phyloP scores from a whole-genome alignment of 768 basidiomycete genomes.

The Rhizopogon sp. region DNA sequence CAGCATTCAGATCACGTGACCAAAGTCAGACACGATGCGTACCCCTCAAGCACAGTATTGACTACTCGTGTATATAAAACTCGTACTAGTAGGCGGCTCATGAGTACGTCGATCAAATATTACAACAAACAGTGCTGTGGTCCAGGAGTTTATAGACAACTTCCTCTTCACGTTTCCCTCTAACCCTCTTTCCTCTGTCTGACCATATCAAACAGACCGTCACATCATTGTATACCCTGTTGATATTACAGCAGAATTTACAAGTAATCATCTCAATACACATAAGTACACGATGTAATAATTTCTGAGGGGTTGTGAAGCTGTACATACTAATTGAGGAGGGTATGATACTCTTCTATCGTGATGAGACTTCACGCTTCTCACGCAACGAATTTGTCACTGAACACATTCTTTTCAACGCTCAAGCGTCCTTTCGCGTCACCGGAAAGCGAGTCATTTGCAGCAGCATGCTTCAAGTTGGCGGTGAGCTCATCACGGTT shows the following conservation, averaged over 20 bases:
- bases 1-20: too few relatives aligned
- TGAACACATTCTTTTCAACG: conserved; percentile 1
- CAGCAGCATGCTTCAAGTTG: conserved; percentile 7
- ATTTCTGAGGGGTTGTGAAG: too few relatives aligned
- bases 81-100: too few relatives aligned
- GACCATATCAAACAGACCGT: background rate
- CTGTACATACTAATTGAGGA: background rate
- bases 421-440: background rate
- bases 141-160: too few relatives aligned
- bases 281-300: background rate
- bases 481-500: conserved; percentile 39
- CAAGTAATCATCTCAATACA: background rate
- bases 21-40: too few relatives aligned
- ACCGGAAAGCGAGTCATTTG: background rate
- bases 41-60: too few relatives aligned
- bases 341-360: background rate
- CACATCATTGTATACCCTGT: background rate
- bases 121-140: too few relatives aligned
- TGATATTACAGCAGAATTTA: too few relatives aligned
- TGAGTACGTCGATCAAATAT: too few relatives aligned
- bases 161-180: too few relatives aligned
- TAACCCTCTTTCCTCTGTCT: too few relatives aligned
- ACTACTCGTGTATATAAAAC: too few relatives aligned
- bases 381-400: conserved; percentile 1
- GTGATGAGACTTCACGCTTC: background rate